Base-by-base conservation (phyloP, 805 yeast species). In the Wickerhamomyces alni region DNA sequence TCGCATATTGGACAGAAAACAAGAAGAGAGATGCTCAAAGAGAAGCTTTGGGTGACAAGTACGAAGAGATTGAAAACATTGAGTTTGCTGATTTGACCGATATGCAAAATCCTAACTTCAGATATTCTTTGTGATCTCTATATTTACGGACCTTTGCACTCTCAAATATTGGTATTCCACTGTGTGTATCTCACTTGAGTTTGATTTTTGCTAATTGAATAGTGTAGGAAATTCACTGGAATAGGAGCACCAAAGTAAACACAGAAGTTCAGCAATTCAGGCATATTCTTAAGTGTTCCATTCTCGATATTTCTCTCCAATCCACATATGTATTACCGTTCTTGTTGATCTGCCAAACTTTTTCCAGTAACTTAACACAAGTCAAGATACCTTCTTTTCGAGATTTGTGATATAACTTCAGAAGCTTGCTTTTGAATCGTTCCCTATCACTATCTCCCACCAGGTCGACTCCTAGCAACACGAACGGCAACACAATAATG, bases 51-150 rank as follows among this genome's bases (percentile, higher is more conserved):
- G 55, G 49, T 33, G 44, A 48, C 3, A 40, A 35, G 16, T 51
- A 40, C 11, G 37, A 33, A 15, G 21, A 26, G 17, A 41, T 52
- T 25, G 66, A 60, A 25, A 61, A 64, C 37, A 41, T 51, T n/a
- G 71, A 63, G 36, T 67, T 67, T 53, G 67, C 69, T n/a, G 73
- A 69, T 46, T 51, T 66, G 49, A 69, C 74, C 13, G 75, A 69
- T 44, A 51, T 54, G 37, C 64, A 69, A 44, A 68, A 66, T 49
- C 67, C 67, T 3, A 3, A 2, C 4, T 27, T 27, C 27, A 32
- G 35, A 21, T 21, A 32, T 17, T 21, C 27, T 13, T 21, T 22
- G 21, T 32, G 16, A 21, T 8, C 11, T 24, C 26, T 24, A 24
- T 8, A 24, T 24, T 24, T 24, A 24, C 26, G 26, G 8, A 11